Evolutionary conservation across 768 basidiomycete genomes (phyloP), one percentile per base, ranked within the genome.

Genomic region (Suillus paluster): DNA sequence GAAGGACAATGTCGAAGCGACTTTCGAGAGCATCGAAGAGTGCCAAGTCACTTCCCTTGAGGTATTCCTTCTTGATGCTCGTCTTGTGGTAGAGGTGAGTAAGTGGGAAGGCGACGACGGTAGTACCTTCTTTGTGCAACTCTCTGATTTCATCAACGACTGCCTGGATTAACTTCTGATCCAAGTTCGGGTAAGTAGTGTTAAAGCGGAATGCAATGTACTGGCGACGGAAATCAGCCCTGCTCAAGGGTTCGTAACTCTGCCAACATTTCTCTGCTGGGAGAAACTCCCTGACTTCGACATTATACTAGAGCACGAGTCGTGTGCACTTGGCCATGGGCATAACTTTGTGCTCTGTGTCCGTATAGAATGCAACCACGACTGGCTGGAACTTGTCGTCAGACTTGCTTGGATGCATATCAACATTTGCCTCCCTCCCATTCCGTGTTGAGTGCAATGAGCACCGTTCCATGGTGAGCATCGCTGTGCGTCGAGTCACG

Each of bases 201-300:
- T n/a, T 12, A 5, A 50, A 30, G 49, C 19, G 27, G 27, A 27
- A 50, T 50, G 10, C 49, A n/a, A 50, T 12, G 19, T 30, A 6
- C 10, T 30, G 5, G 17, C 19, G 49, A 19, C 30, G 49, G 12
- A 27, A 27, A 2, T n/a, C 19, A 6, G n/a, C n/a, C n/a, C n/a
- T 19, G 11, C n/a, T n/a, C 49, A 50, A n/a, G 27, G 49, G 49
- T 6, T 17, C 19, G 27, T 50, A 50, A 30, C 49, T 30, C n/a
- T n/a, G n/a, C n/a, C n/a, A n/a, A n/a, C 4, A 0, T 5, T 17
- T 10, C 17, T 25, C 1, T 2, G 2, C 1, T 49, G 4, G 25
- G 27, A 25, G 19, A 1, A 19, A 1, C 11, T 30, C 27, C 19
- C 30, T 5, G 11, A 19, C 19, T 50, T 50, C 19, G 5, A 50